phyloP scores from a whole-genome alignment of 352 stramenopile species.

The Elongisporangium anandrum region DNA sequence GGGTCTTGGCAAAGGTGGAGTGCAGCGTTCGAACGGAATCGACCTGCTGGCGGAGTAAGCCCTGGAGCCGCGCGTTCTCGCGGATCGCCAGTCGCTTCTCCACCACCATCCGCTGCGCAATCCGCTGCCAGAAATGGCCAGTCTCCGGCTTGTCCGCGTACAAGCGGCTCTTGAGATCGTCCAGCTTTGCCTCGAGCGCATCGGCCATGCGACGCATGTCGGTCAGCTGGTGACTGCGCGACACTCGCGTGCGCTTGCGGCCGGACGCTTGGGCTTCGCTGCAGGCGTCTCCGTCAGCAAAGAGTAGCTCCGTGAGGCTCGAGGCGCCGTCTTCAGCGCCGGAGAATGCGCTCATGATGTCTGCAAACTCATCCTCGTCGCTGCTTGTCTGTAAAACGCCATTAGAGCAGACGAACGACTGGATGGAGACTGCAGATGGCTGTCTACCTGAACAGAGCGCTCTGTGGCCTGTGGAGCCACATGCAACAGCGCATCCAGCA shows the following conservation, averaged over 20 bases:
- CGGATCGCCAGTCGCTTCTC: constrained; percentile 35
- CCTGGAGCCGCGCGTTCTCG: constrained; percentile 42
- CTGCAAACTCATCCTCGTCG: constrained; percentile 3
- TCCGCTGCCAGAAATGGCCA: constrained; percentile 38
- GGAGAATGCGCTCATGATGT: constrained; percentile 3
- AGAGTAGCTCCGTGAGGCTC: neutral
- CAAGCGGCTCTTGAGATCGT: constrained; percentile 22
- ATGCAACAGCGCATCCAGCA: constrained; percentile 35
- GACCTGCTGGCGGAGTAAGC: constrained; percentile 38
- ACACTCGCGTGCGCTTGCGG: constrained; percentile 38
- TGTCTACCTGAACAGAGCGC: neutral
- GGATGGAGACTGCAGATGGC: neutral
- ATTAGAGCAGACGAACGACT: no score
- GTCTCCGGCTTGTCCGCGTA: constrained; percentile 17
- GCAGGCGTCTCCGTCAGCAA: constrained; percentile 1
- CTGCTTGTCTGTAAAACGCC: no score
- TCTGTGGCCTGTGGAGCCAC: constrained; percentile 14
- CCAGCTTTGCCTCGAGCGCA: constrained; percentile 42
- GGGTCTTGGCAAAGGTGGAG: constrained; percentile 23
- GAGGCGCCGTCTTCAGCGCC: neutral
- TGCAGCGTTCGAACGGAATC: constrained; percentile 32
- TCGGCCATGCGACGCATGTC: constrained; percentile 31
- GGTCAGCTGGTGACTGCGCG: constrained; percentile 53
- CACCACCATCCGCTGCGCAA: constrained; percentile 35
- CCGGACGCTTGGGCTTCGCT: constrained; percentile 1